Percentiles rank a stretch among this genome's conserved stretches.
phyloP scores from a whole-genome alignment of 257 asterid genomes.

The Capsicum chinense region DNA sequence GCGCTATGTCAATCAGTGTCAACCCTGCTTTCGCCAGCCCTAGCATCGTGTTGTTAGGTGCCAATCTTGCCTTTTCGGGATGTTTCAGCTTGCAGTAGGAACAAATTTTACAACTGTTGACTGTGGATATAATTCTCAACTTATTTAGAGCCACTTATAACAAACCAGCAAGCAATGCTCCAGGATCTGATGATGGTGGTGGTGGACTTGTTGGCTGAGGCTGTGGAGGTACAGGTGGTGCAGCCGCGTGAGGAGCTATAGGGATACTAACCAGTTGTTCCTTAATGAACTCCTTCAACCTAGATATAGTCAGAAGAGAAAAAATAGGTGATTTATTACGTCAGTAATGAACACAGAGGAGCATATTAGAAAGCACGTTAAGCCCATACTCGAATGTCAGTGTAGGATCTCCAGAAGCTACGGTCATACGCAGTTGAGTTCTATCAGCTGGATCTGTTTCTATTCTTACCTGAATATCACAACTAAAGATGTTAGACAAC shows the following conservation, averaged over 20 bases:
- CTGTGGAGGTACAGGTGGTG: constrained; percentile 53
- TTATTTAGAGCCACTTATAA: constrained; percentile 44
- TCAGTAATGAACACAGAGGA: not conserved
- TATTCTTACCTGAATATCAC: constrained; percentile 65
- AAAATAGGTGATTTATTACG: not conserved
- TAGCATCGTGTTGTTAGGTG: constrained; percentile 38
- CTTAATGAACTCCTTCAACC: constrained; percentile 84
- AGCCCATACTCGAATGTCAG: constrained; percentile 79
- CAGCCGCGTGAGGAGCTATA: constrained; percentile 51
- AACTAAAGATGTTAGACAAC: constrained; percentile 24
- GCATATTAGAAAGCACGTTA: constrained; percentile 1
- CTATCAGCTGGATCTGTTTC: constrained; percentile 98
- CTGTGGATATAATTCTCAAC: constrained; percentile 25
- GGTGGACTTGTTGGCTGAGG: constrained; percentile 58
- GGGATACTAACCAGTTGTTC: constrained; percentile 74
- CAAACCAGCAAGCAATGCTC: constrained; percentile 82
- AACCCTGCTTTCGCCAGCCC: constrained; percentile 59
- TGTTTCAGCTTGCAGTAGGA: constrained; percentile 37
- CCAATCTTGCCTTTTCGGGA: constrained; percentile 38
- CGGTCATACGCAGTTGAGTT: constrained; percentile 87
- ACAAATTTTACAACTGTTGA: constrained; percentile 45
- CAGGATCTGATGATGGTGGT: constrained; percentile 66
- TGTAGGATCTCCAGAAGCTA: constrained; percentile 85
- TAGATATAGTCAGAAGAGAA: constrained; percentile 32
- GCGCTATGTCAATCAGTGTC: constrained; percentile 37